Evolutionary conservation across 1,139 yeast species (phyloP), one percentile per base, ranked within the genome.

Genomic region (Scheffersomyces illinoinensis): DNA sequence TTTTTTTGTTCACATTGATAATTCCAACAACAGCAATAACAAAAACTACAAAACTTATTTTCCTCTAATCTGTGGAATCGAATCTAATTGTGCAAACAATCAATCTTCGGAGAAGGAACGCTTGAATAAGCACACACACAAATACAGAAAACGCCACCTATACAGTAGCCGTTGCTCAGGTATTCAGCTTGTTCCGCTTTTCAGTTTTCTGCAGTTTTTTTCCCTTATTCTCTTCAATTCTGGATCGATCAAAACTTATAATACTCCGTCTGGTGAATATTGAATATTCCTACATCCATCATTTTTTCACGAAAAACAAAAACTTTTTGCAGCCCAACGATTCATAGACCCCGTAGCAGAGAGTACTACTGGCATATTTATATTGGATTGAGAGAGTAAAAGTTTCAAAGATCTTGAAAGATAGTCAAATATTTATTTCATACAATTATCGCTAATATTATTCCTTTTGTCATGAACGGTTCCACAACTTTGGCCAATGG

Each of bases 231-330:
- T 17, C 2, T 33, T 33, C 14, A 33, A 33, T 33, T 33, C 43
- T 33, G 43, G 43, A 33, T 33, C 14, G 7, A 33, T 33, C 43
- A 33, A 33, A 33, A 33, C 43, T 33, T 17, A 14, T 33, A 33
- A 33, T 33, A 33, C 43, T 12, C 43, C 43, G 17, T 33, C 17
- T 33, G 43, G 43, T 33, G 43, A 33, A 33, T 33, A 33, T 14
- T 33, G 43, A 33, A 33, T 33, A 33, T 33, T 33, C 43, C 43
- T 33, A 33, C 43, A 33, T 33, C 43, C 58, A 57, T 55, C 33
- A 55, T 47, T 53, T 46, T 33, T 20, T 23, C 48, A 39, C 10
- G 58, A 43, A 43, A 21, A 47, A 53, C 47, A 46, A 47, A 20
- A n/a, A 53, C 43, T 33, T 33, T 33, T 33, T 33, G 43, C 43